Conservation (phyloP, 1,284 basidiomycete species). For the Dichomitus squalens region DNA sequence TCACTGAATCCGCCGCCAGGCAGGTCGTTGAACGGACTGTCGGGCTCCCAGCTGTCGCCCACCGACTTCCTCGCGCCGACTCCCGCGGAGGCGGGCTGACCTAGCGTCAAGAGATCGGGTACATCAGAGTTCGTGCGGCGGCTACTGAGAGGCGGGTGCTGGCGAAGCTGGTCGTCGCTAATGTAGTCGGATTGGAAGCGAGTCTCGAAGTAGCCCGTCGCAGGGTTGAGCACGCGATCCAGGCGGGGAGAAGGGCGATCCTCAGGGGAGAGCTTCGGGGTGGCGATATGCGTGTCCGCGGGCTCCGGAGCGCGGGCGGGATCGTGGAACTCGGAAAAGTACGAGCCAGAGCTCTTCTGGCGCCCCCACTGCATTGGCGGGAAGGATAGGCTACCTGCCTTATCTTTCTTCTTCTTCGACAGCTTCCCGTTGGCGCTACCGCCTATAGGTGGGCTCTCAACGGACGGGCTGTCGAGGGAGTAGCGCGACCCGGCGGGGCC, state of each 20-base stretch:
- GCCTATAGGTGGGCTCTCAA: background rate
- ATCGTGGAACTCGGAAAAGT: conserved; percentile 47
- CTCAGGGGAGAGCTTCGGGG: conserved; percentile 12
- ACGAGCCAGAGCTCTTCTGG: conserved; percentile 52
- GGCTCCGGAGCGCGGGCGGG: conserved; percentile 26
- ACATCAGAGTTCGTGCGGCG: conserved; percentile 1
- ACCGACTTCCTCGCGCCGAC: background rate
- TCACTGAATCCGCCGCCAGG: conserved; percentile 23
- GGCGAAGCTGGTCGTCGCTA: conserved; percentile 30
- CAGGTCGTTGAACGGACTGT: conserved; percentile 29
- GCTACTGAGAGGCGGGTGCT: conserved; percentile 24
- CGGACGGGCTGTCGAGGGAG: conserved; percentile 9
- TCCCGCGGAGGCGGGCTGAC: background rate
- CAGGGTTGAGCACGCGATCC: conserved; percentile 27
- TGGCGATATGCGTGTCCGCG: conserved; percentile 1
- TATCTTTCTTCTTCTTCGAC: conserved; percentile 52
- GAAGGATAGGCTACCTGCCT: conserved; percentile 45
- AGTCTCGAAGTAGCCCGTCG: conserved; percentile 42
- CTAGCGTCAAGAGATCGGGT: background rate
- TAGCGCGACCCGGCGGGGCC: conserved; percentile 24
- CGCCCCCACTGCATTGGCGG: conserved; percentile 69
- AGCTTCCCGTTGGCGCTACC: conserved; percentile 18
- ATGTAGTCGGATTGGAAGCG: conserved; percentile 39
- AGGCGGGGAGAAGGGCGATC: conserved; percentile 24
- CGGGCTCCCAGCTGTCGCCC: conserved; percentile 21